These are phyloP conservation scores for Suillus placidus DNA, from an alignment of 768 basidiomycete genomes.

Conservation along the genomic window DNA sequence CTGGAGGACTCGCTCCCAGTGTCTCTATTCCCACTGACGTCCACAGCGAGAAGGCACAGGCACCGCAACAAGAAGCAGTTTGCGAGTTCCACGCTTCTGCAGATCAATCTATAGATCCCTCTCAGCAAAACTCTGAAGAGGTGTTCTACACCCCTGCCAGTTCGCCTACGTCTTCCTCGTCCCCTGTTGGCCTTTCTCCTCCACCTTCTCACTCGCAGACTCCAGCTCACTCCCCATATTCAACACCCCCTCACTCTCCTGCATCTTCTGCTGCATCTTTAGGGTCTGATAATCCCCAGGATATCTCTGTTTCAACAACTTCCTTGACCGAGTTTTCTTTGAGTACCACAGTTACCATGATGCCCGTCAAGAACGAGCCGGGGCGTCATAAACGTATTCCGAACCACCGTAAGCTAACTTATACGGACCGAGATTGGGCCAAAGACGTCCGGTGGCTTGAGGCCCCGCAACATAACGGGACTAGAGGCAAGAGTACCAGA, in stretches of 20 bases:
- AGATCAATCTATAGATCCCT: not conserved
- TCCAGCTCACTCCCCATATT: conserved; percentile 24
- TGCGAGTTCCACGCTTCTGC: not conserved
- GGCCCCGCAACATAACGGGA: conserved; percentile 30
- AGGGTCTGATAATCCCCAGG: conserved; percentile 29
- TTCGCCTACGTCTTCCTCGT: conserved; percentile 53
- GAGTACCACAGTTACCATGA: conserved; percentile 24
- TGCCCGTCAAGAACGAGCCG: conserved; percentile 10
- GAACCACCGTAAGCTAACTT: conserved; percentile 34
- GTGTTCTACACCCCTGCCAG: conserved; percentile 66
- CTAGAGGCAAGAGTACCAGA: conserved; percentile 21
- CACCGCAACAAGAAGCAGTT: not conserved
- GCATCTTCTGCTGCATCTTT: conserved; percentile 33
- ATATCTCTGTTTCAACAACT: conserved; percentile 37
- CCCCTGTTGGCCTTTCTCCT: conserved; percentile 35
- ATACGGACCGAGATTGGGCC: conserved; percentile 66
- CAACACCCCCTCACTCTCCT: conserved; percentile 27
- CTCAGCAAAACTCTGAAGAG: conserved; percentile 38
- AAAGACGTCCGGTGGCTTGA: conserved; percentile 69
- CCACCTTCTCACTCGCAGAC: conserved; percentile 20
- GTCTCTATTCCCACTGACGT: not conserved
- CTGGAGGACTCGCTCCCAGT: not conserved
- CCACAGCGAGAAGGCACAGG: not conserved
- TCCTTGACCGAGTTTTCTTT: conserved; percentile 33
- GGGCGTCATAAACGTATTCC: conserved; percentile 19